Conservation (phyloP, 2,329 filamentous ascomycete genomes). For the Colletotrichum sp. region DNA sequence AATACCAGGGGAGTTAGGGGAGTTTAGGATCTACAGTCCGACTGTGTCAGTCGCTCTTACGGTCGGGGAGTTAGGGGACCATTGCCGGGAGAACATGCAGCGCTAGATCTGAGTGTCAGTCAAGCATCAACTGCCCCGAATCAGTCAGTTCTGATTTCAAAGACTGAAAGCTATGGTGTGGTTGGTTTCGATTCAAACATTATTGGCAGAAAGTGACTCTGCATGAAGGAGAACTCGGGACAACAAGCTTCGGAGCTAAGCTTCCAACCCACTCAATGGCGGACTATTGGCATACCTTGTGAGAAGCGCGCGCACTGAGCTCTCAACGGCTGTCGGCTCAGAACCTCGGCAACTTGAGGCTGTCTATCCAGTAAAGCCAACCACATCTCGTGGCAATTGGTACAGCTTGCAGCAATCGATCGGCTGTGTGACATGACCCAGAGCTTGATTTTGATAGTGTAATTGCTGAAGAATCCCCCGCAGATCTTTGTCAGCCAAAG, state of each 20-base stretch:
- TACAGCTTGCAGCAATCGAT: background rate
- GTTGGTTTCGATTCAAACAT: background rate
- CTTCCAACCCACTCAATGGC: background rate
- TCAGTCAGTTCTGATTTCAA: background rate
- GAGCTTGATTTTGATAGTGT: background rate
- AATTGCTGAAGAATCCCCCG: background rate
- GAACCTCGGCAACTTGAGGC: background rate
- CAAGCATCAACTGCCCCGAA: background rate
- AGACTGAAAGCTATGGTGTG: background rate
- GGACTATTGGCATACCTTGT: background rate
- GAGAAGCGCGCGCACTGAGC: background rate
- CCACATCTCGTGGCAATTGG: background rate
- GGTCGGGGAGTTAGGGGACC: background rate
- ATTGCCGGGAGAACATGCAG: background rate
- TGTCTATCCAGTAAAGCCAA: fast-evolving
- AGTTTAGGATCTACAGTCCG: background rate
- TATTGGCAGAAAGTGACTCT: background rate
- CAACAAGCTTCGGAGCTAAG: background rate
- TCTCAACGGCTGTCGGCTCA: background rate
- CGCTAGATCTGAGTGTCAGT: background rate
- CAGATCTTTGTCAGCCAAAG: background rate
- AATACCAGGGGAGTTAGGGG: background rate
- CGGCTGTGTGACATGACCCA: background rate
- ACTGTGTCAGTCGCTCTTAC: background rate
- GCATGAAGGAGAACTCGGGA: background rate